A percentile compares a stretch with the other conserved stretches of the same genome.
These are phyloP conservation scores for Podaxis carcinomalis DNA, from an alignment of 768 basidiomycete species.

Conservation along the genomic window DNA sequence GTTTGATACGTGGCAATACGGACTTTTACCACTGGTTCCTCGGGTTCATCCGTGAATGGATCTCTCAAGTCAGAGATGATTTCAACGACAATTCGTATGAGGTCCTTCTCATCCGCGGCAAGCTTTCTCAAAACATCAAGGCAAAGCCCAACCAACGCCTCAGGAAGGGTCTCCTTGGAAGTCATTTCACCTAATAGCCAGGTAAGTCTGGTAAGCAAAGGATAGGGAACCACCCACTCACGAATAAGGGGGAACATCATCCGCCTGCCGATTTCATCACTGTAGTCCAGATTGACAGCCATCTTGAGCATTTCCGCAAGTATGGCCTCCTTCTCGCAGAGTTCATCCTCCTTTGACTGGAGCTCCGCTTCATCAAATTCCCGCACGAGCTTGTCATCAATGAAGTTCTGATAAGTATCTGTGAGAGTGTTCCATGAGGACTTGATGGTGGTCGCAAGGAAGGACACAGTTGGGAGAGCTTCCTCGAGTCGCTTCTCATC, in stretches of 20 bases:
- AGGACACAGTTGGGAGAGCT: slow-evolving; percentile 79
- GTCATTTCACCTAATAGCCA: slow-evolving; percentile 70
- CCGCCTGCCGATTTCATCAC: slow-evolving; percentile 86
- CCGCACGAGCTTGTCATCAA: slow-evolving; percentile 20
- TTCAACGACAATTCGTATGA: slow-evolving; percentile 87
- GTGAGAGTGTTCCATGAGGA: slow-evolving; percentile 55
- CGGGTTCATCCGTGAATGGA: slow-evolving; percentile 31
- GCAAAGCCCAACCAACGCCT: slow-evolving; percentile 64
- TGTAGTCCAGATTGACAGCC: slow-evolving; percentile 80
- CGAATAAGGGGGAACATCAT: slow-evolving; percentile 86
- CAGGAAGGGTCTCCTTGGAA: slow-evolving; percentile 63
- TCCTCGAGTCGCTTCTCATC: slow-evolving; percentile 62
- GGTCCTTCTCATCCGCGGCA: slow-evolving; percentile 71
- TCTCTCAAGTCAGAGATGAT: slow-evolving; percentile 79
- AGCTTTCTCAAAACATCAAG: slow-evolving; percentile 79
- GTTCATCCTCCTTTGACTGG: slow-evolving; percentile 41
- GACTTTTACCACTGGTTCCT: slow-evolving; percentile 4
- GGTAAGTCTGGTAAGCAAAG: background rate
- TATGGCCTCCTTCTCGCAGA: slow-evolving; percentile 54
- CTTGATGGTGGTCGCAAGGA: slow-evolving; percentile 74
- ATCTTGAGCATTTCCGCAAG: slow-evolving; percentile 80
- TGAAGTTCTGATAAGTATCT: slow-evolving; percentile 19
- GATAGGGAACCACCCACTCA: slow-evolving; percentile 33
- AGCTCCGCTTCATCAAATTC: slow-evolving; percentile 30
- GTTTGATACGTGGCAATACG: background rate